phyloP scores from a whole-genome alignment of 2,329 filamentous ascomycete genomes.

The Talaromyces pinophilus region DNA sequence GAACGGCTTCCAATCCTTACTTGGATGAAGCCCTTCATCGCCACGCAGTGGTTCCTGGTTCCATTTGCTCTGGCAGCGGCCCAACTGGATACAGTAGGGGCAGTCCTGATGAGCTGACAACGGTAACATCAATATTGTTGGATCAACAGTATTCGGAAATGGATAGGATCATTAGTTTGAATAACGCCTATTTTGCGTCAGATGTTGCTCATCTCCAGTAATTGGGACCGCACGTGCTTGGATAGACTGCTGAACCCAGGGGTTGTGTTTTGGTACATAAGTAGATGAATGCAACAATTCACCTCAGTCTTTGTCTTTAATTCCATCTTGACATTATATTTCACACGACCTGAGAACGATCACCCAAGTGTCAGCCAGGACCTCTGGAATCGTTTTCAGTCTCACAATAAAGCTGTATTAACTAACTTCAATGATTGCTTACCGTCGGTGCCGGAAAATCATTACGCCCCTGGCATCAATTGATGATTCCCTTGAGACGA shows the following conservation, averaged over 20 bases:
- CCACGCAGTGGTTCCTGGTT: neutral
- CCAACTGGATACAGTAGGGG: neutral
- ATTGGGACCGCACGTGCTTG: neutral
- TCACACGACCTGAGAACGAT: neutral
- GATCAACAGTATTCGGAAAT: conserved; percentile 32
- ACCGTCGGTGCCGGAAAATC: neutral
- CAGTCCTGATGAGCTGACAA: conserved; percentile 28
- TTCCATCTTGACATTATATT: neutral
- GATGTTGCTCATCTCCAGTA: neutral
- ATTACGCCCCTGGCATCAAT: neutral
- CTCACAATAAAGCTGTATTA: neutral
- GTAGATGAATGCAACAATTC: neutral
- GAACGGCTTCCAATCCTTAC: neutral
- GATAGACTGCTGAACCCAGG: neutral
- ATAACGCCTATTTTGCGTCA: conserved; percentile 25
- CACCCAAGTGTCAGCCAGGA: no score
- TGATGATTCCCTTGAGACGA: no score
- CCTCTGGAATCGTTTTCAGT: neutral
- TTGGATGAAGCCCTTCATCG: neutral
- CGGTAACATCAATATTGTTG: conserved; percentile 29
- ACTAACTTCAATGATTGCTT: neutral
- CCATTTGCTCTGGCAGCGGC: neutral
- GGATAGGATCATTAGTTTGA: conserved; percentile 34
- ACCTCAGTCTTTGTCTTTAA: neutral
- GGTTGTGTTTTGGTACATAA: neutral